Base-by-base conservation (phyloP, 495 filamentous ascomycete genomes). In the Poronia punctata region DNA sequence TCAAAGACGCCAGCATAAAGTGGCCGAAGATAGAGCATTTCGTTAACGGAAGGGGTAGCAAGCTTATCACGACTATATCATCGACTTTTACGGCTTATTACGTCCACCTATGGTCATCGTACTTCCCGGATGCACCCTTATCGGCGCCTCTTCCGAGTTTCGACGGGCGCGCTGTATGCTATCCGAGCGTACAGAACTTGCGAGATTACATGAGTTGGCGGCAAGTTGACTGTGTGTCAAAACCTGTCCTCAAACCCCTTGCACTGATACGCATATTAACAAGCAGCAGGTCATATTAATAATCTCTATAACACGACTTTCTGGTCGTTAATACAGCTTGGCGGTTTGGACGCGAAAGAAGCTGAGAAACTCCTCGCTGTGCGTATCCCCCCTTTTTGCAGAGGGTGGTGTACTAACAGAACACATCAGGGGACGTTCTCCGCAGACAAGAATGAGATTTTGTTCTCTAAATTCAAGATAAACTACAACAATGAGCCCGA, bases 271-370 rank as follows among this genome's bases (percentile, higher is more conserved):
- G 15, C 10, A 27, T 21, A 12, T 40, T 51, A 5, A 50, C 24
- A 20, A 35, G 27, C 15, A 12, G 1, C 43, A 89, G 86, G 86
- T 54, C 92, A 98, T 60, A 90, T 98, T 50, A 98, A 98, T 61
- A 98, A 98, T 56, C 71, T 97, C 11, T 96, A 95, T 61, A 98
- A 98, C 53, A 98, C 92, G 1, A 89, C 88, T 0, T 97, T 96
- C 56, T 97, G 92, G 92, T 71, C 81, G 0, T 69, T 97, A 53
- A 81, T 96, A 17, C 74, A 82, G 37, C 65, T 77, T 28, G 89
- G 88, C 0, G 84, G 81, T 0, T 75, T 92, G 68, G 78, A 74
- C 33, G 71, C 73, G 7, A 80, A 74, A 14, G 79, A 86, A 49
- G 92, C 92, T 0, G 92, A 95, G 57, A 72, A 80, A 51, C 75